Base-by-base conservation (phyloP, 192 early-diverging fungal genomes). In the Rhizoclosmatium sp. region DNA sequence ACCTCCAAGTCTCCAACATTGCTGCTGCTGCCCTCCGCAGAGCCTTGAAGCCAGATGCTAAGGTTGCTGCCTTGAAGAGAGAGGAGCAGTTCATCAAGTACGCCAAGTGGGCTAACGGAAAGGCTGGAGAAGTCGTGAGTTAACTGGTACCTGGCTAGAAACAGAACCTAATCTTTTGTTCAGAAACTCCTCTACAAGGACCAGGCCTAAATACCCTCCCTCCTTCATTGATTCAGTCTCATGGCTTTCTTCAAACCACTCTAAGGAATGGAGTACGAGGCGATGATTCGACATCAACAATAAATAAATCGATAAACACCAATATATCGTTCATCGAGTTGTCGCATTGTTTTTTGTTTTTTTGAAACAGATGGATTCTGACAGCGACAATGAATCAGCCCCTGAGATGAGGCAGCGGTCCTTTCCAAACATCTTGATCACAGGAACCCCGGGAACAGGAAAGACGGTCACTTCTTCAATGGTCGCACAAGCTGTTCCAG, bases 1-100 rank as follows among this genome's bases (percentile, higher is more conserved):
- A 97, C 87, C 87, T 97, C 76, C 91, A 94, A 83, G 95, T 93
- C 87, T 85, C 90, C 76, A 92, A 94, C 86, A 89, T 95, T 80
- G 89, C 92, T 80, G 93, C 95, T 71, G 85, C 87, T 59, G 91
- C 93, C 71, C 89, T 95, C 71, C 92, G 95, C 79, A 92, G 92
- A 87, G 86, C 92, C n/a, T 85, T 97, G 79, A 94, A 94, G 90
- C 91, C 89, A 40, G 92, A 95, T 65, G 81, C 86, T 59, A 90
- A 90, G 78, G 76, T 88, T 61, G 78, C 82, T 47, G 93, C 93
- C 72, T 68, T 91, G 82, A 90, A 90, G 82, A 90, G 94, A 68
- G 91, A 97, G 75, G 90, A 93, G 79, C 89, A 93, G 83, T 84
- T 86, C 60, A 83, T 93, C 76, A 94, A 93, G 85, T 87, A 86